Evolutionary conservation across 179 eudicot species (phyloP).

Genomic region (Nepenthes alata): DNA sequence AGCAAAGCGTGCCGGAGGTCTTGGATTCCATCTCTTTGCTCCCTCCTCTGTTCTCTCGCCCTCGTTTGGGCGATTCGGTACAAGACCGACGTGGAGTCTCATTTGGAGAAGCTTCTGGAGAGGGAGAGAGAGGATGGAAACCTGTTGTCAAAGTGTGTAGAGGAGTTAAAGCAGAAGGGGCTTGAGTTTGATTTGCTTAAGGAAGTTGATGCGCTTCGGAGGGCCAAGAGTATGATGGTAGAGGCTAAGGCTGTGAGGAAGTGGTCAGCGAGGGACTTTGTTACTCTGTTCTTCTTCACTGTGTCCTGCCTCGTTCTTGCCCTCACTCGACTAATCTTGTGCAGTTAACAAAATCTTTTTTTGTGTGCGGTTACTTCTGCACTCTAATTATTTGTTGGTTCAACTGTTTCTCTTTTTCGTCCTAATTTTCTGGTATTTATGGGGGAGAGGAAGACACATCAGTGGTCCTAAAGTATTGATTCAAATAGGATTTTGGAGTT

Average conservation of each 20-base stretch:
- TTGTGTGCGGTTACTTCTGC: background rate
- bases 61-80: conserved; percentile 71
- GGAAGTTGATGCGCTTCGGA: conserved; percentile 76
- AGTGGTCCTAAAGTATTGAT: background rate
- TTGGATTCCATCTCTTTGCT: conserved; percentile 71
- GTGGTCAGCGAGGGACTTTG: conserved; percentile 76
- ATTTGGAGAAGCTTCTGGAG: conserved; percentile 56
- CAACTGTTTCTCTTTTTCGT: background rate
- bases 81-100: conserved; percentile 66
- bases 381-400: background rate
- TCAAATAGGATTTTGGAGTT: background rate
- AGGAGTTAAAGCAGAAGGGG: conserved; percentile 80
- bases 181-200: conserved; percentile 72
- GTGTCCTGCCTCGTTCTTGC: conserved; percentile 53
- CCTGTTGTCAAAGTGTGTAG: conserved; percentile 62
- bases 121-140: conserved; percentile 76
- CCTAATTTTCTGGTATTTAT: background rate
- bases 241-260: conserved; percentile 45
- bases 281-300: conserved; percentile 50
- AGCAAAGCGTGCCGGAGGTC: conserved; percentile 37
- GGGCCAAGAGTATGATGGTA: conserved; percentile 74
- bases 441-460: too few relatives aligned
- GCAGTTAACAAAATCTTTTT: conserved; percentile 15
- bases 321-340: conserved; percentile 60
- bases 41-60: conserved; percentile 49